Evolutionary conservation across 202 grass and related monocot genomes (phyloP).

Genomic region (Panicum virgatum): DNA sequence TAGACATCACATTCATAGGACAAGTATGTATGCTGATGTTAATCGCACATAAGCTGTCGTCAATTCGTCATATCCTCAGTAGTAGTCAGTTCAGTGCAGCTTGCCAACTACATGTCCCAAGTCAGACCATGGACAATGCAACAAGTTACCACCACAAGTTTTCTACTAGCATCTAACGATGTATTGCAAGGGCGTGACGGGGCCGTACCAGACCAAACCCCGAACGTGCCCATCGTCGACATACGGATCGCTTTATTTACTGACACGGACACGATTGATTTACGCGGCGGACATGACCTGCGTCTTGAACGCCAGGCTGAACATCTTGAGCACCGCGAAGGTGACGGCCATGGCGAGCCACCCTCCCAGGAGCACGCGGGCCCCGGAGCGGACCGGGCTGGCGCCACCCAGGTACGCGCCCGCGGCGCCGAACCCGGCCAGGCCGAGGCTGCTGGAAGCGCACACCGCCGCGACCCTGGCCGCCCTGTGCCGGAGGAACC

Average conservation of each 20-base stretch:
- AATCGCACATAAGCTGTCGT: not conserved
- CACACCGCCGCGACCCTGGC: not conserved
- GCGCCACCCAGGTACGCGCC: conserved; percentile 2
- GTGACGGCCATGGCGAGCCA: not conserved
- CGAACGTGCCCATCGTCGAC: not conserved
- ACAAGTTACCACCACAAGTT: not conserved
- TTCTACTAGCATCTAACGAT: not conserved
- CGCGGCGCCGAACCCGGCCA: not conserved
- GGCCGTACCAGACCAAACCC: not conserved
- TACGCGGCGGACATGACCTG: not conserved
- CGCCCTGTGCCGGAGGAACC: not conserved
- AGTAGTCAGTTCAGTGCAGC: not conserved
- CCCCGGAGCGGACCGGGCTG: not conserved
- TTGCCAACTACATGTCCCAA: not conserved
- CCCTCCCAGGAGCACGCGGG: not conserved
- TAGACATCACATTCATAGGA: no score
- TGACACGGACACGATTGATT: not conserved
- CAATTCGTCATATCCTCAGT: not conserved
- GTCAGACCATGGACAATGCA: not conserved
- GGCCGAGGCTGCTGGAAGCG: not conserved
- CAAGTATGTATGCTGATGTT: no score
- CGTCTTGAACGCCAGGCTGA: not conserved
- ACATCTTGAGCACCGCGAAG: not conserved
- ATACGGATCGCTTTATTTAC: not conserved
- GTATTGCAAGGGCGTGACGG: not conserved